phyloP scores from a whole-genome alignment of 2,329 filamentous ascomycete species.

The Amauroascus verrucosus region DNA sequence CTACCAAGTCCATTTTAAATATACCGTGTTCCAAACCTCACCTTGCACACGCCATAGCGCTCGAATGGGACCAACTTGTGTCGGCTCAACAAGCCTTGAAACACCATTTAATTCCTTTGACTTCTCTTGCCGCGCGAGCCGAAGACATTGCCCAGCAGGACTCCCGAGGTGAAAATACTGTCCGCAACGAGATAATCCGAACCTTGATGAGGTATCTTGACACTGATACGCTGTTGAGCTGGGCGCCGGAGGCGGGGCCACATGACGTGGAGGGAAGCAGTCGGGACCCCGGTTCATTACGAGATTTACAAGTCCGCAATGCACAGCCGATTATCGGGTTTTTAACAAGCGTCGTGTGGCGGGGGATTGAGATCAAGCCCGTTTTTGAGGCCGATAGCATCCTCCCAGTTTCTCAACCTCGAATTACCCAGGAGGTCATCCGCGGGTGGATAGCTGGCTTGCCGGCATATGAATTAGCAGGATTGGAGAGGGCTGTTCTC shows the following conservation, averaged over 20 bases:
- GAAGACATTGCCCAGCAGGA: conserved; percentile 70
- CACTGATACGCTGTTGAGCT: conserved; percentile 88
- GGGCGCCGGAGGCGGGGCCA: conserved; percentile 53
- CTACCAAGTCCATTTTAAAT: conserved; percentile 59
- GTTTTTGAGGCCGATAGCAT: conserved; percentile 73
- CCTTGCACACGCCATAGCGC: conserved; percentile 72
- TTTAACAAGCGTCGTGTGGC: conserved; percentile 67
- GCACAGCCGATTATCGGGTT: conserved; percentile 62
- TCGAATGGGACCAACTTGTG: conserved; percentile 84
- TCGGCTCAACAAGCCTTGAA: conserved; percentile 75
- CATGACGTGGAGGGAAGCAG: conserved; percentile 36
- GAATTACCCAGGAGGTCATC: conserved; percentile 66
- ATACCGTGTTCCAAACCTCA: conserved; percentile 66
- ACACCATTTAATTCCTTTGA: conserved; percentile 81
- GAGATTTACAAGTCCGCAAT: conserved; percentile 59
- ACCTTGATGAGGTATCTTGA: conserved; percentile 76
- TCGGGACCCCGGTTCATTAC: conserved; percentile 45
- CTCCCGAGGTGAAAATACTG: conserved; percentile 37
- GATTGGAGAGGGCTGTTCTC: conserved; percentile 69
- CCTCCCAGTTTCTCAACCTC: conserved; percentile 61
- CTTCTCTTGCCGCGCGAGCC: conserved; percentile 71
- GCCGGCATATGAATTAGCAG: conserved; percentile 71
- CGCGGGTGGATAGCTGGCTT: conserved; percentile 65
- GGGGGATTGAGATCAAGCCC: conserved; percentile 65
- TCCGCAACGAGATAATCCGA: conserved; percentile 54